Conservation (phyloP, 1,284 basidiomycete genomes). For the Gastroboletus turbinatus region DNA sequence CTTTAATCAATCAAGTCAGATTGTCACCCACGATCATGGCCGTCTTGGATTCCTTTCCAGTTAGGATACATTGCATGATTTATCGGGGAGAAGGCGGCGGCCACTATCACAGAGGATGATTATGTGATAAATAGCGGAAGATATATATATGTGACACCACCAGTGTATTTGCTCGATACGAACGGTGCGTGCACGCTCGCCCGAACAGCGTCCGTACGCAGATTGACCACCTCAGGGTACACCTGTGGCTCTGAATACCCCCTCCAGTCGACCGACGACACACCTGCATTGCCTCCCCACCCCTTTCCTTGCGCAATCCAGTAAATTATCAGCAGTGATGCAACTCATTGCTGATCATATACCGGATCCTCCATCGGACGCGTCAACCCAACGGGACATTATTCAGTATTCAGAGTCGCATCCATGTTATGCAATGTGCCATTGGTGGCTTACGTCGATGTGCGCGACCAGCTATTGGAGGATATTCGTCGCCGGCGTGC, state of each 20-base stretch:
- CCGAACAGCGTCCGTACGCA: neutral
- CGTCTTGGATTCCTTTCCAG: constrained; percentile 71
- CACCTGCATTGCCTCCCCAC: constrained; percentile 10
- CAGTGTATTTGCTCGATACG: no score
- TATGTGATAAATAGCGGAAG: no score
- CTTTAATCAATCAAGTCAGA: constrained; percentile 9
- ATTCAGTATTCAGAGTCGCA: no score
- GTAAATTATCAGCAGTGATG: constrained; percentile 26
- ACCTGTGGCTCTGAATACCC: constrained; percentile 4
- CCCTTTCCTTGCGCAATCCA: constrained; percentile 25
- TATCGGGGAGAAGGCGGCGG: neutral
- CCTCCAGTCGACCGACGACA: constrained; percentile 20
- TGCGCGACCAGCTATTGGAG: no score
- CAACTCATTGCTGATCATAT: no score
- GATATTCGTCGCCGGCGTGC: no score
- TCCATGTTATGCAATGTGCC: no score
- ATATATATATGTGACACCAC: no score
- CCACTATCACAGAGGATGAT: neutral
- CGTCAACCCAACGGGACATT: no score
- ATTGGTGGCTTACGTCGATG: no score
- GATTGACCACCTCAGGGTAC: neutral
- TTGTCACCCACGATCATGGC: constrained; percentile 82
- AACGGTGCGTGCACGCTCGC: no score
- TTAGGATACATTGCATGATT: neutral
- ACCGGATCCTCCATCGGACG: no score